Conservation (phyloP, 768 basidiomycete species). For the Galerina marginata region DNA sequence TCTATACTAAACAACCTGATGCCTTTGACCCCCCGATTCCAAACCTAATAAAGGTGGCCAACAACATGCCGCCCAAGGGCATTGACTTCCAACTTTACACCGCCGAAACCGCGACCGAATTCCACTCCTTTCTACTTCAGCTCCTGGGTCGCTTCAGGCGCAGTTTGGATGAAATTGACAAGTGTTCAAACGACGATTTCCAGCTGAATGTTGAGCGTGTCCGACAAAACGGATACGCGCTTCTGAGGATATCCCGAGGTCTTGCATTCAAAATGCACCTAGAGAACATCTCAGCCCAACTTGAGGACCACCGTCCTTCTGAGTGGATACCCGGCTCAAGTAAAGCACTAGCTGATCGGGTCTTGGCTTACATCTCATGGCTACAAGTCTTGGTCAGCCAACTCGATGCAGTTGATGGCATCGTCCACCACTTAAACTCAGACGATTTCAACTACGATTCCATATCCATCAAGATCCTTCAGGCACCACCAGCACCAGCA, state of each 20-base stretch:
- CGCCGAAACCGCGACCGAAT: neutral
- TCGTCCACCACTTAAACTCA: no score
- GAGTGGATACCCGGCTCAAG: no score
- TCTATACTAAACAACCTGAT: no score
- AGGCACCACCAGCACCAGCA: no score
- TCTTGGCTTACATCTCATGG: neutral
- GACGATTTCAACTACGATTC: no score
- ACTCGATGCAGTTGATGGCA: no score
- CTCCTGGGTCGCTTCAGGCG: neutral
- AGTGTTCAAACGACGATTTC: neutral
- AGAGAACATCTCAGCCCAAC: neutral
- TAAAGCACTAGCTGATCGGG: neutral
- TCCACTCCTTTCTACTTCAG: neutral
- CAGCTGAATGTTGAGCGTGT: neutral
- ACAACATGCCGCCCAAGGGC: constrained; percentile 26
- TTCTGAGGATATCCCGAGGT: neutral
- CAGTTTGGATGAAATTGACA: neutral
- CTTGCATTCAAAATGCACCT: neutral
- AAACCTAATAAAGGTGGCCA: no score
- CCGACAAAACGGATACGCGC: neutral
- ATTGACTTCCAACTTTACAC: neutral
- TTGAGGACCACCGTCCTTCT: neutral
- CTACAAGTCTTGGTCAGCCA: no score
- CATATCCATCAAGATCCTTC: no score
- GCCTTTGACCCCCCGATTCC: no score